Evolutionary conservation across 768 basidiomycete species (phyloP).

Genomic region (Agaricus subrufescens): DNA sequence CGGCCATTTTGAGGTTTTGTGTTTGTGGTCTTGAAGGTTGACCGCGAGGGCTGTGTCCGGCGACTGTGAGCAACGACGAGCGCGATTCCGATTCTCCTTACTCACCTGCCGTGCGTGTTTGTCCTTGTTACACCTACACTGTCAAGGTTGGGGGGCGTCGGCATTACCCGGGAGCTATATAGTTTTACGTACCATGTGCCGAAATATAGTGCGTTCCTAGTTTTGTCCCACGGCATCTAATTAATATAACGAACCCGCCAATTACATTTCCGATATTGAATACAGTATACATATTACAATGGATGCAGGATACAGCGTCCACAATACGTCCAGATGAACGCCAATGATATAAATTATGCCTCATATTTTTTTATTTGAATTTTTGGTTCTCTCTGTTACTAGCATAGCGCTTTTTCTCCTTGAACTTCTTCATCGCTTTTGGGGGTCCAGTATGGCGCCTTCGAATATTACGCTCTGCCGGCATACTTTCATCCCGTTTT

Average conservation of each 20-base stretch:
- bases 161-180: slow-evolving; percentile 38
- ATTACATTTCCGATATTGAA: not conserved
- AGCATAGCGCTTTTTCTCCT: slow-evolving; percentile 25
- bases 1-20: slow-evolving; percentile 45
- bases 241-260: not conserved
- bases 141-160: slow-evolving; percentile 42
- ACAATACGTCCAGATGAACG: not conserved
- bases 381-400: slow-evolving; percentile 14
- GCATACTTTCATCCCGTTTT: not conserved
- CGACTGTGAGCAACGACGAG: slow-evolving; percentile 26
- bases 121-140: slow-evolving; percentile 38
- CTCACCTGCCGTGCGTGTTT: slow-evolving; percentile 32
- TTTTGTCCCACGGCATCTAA: too few relatives aligned
- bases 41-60: slow-evolving; percentile 19
- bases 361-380: not conserved
- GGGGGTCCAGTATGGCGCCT: slow-evolving; percentile 35
- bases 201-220: too few relatives aligned
- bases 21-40: slow-evolving; percentile 27
- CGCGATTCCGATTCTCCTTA: slow-evolving; percentile 18
- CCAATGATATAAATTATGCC: not conserved
- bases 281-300: not conserved
- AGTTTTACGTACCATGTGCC: slow-evolving; percentile 21
- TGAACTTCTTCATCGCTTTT: slow-evolving; percentile 22
- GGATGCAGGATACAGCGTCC: not conserved
- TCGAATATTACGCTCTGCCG: slow-evolving; percentile 17